Evolutionary conservation across 2,329 filamentous ascomycete species (phyloP).

Genomic region (Cadophora sp.): DNA sequence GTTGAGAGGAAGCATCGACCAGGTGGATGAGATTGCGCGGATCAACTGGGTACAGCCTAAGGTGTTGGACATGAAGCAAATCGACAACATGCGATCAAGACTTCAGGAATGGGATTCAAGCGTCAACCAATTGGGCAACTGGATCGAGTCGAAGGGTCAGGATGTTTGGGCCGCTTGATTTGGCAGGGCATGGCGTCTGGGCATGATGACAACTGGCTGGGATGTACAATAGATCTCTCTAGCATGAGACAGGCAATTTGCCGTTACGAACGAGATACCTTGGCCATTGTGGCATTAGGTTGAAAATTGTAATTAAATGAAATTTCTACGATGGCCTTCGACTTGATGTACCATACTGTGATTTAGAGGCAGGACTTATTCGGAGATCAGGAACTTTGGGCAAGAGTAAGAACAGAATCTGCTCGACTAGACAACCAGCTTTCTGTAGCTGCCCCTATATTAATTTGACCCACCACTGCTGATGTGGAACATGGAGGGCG

Average conservation of each 20-base stretch:
- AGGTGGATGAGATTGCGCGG: constrained; percentile 90
- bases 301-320: constrained; percentile 15
- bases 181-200: constrained; percentile 40
- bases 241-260: constrained; percentile 35
- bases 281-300: constrained; percentile 5
- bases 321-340: constrained; percentile 1
- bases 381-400: too few species aligned
- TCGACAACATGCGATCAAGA: constrained; percentile 87
- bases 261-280: constrained; percentile 24
- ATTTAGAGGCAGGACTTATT: background rate
- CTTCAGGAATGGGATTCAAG: constrained; percentile 95
- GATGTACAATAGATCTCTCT: constrained; percentile 43
- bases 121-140: constrained; percentile 94
- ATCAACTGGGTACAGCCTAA: constrained; percentile 99
- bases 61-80: constrained; percentile 94
- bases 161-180: constrained; percentile 90
- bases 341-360: background rate
- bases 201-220: constrained; percentile 35
- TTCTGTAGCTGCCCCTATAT: too few species aligned
- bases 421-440: background rate
- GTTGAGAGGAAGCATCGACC: constrained; percentile 90
- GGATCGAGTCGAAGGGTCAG: constrained; percentile 93
- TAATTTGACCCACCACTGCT: background rate
- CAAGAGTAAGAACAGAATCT: too few species aligned
- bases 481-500: background rate